Evolutionary conservation across 495 filamentous ascomycete species (phyloP).

Genomic region (Entonaema liquescens): DNA sequence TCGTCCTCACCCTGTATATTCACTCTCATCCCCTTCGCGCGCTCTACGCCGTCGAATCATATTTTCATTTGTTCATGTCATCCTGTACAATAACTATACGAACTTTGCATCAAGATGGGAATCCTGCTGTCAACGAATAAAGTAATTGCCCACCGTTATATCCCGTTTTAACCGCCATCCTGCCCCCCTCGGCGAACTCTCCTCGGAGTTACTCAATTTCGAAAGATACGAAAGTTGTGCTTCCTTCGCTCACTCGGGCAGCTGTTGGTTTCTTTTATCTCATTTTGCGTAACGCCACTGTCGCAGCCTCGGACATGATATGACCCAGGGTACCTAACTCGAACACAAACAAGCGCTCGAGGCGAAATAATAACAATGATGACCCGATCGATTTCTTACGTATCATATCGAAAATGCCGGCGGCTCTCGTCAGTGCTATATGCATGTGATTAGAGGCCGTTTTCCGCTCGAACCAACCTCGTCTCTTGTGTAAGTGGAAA

Average conservation of each 20-base stretch:
- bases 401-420: slow-evolving; percentile 5
- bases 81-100: slow-evolving; percentile 41
- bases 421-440: slow-evolving; percentile 1
- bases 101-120: slow-evolving; percentile 38
- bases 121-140: slow-evolving; percentile 33
- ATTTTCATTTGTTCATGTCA: slow-evolving; percentile 29
- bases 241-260: background rate
- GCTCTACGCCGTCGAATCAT: slow-evolving; percentile 20
- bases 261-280: slow-evolving; percentile 12
- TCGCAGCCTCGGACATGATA: background rate
- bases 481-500: slow-evolving; percentile 8
- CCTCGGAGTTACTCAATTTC: background rate
- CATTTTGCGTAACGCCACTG: background rate
- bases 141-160: slow-evolving; percentile 34
- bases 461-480: background rate
- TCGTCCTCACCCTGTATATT: slow-evolving; percentile 35
- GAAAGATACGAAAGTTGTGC: background rate
- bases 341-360: background rate
- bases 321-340: no score
- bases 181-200: background rate
- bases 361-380: background rate
- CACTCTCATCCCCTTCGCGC: slow-evolving; percentile 16
- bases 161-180: background rate
- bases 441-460: background rate
- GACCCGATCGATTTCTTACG: slow-evolving; percentile 18